phyloP scores from a whole-genome alignment of 225 moss, liverwort and hornwort species.

The Anthoceros angustus region DNA sequence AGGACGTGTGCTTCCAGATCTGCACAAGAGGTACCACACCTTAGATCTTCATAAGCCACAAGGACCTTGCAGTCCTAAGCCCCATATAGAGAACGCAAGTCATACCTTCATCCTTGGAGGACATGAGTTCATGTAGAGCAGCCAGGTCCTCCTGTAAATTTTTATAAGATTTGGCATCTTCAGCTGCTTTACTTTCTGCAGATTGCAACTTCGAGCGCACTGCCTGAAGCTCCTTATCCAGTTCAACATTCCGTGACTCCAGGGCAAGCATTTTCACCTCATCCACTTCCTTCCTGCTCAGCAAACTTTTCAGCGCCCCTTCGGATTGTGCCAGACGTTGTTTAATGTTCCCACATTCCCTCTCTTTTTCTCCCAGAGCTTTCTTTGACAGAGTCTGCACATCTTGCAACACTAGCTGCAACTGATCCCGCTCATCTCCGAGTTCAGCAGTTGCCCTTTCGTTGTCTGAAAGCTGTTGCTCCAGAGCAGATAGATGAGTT shows the following conservation, averaged over 20 bases:
- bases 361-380: not conserved
- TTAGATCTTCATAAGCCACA: not conserved
- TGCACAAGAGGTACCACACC: not conserved
- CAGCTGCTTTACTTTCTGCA: not conserved
- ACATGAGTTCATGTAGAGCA: not conserved
- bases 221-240: not conserved
- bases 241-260: not conserved
- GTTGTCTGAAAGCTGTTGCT: not conserved
- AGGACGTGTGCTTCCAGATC: conserved; percentile 42
- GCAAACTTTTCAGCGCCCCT: not conserved
- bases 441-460: not conserved
- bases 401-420: not conserved
- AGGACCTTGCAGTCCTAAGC: not conserved
- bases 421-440: not conserved
- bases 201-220: not conserved
- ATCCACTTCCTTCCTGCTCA: not conserved
- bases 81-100: not conserved
- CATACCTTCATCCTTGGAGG: not conserved
- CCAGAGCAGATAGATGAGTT: not conserved
- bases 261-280: not conserved
- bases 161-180: not conserved
- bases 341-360: not conserved
- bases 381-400: not conserved
- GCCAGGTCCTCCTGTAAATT: not conserved
- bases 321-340: not conserved